A percentile compares a stretch with the other conserved stretches of the same genome.
Evolutionary conservation across 768 basidiomycete species (phyloP).

Genomic region (Cytidiella melzeri): DNA sequence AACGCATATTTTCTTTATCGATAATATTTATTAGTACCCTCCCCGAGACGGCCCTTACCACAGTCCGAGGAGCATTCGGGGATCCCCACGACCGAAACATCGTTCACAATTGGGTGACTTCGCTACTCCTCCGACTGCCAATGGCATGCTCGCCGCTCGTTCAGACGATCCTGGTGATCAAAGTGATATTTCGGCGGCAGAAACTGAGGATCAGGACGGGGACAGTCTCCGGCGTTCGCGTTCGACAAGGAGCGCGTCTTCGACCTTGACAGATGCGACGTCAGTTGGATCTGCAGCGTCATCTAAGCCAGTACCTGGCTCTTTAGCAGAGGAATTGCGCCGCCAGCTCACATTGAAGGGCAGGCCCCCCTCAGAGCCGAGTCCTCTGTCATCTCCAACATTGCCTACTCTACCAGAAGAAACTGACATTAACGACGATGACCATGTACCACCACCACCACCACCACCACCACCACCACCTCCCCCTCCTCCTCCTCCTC

Average conservation of each 20-base stretch:
- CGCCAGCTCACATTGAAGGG: slow-evolving; percentile 51
- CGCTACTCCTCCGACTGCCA: slow-evolving; percentile 35
- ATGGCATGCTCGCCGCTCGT: slow-evolving; percentile 38
- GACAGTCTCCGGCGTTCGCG: slow-evolving; percentile 39
- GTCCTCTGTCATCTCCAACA: slow-evolving; percentile 26
- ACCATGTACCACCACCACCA: slow-evolving; percentile 22
- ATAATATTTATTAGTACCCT: slow-evolving; percentile 46
- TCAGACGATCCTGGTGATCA: slow-evolving; percentile 38
- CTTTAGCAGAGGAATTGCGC: slow-evolving; percentile 57
- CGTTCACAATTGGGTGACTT: slow-evolving; percentile 29
- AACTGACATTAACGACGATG: slow-evolving; percentile 13
- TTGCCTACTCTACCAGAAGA: slow-evolving; percentile 39
- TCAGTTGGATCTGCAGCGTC: slow-evolving; percentile 45
- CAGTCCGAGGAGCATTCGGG: slow-evolving; percentile 63
- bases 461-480: slow-evolving; percentile 25
- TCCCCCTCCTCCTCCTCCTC: slow-evolving; percentile 32
- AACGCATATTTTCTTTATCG: slow-evolving; percentile 1
- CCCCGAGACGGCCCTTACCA: slow-evolving; percentile 51
- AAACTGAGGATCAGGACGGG: slow-evolving; percentile 48
- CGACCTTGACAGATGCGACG: slow-evolving; percentile 52
- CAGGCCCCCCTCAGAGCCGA: slow-evolving; percentile 33
- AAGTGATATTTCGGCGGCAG: slow-evolving; percentile 29
- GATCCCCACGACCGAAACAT: slow-evolving; percentile 52
- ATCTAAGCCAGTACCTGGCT: slow-evolving; percentile 33
- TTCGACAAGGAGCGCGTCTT: slow-evolving; percentile 37